Conservation (phyloP, 345 rosid species). For the Lumnitzera racemosa region DNA sequence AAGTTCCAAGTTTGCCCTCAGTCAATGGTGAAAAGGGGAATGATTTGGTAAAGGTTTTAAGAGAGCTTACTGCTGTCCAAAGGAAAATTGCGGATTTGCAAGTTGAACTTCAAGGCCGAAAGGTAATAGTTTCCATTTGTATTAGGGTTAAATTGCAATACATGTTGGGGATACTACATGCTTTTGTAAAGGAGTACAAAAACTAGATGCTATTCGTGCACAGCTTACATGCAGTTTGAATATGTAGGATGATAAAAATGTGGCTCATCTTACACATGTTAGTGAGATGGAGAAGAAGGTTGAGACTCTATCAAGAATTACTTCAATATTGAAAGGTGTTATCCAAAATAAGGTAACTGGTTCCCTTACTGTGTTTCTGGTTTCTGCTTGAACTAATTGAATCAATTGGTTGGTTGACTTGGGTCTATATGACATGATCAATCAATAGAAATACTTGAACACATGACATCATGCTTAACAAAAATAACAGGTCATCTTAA, state of each 20-base stretch:
- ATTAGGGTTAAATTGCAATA: too few species aligned
- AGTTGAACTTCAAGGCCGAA: slow-evolving; percentile 97
- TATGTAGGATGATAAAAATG: slow-evolving; percentile 87
- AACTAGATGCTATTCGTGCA: background rate
- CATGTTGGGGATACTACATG: background rate
- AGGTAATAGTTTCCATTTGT: slow-evolving; percentile 34
- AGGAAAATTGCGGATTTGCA: slow-evolving; percentile 92
- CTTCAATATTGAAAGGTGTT: slow-evolving; percentile 84
- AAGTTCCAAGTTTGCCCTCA: slow-evolving; percentile 50
- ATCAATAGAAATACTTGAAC: background rate
- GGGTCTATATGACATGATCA: too few species aligned
- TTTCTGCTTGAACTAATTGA: background rate
- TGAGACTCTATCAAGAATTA: slow-evolving; percentile 82
- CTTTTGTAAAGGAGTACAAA: background rate
- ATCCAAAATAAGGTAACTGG: slow-evolving; percentile 88
- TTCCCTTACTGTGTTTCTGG: background rate
- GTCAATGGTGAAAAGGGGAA: slow-evolving; percentile 65
- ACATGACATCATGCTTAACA: too few species aligned
- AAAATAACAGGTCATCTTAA: too few species aligned
- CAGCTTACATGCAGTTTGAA: too few species aligned
- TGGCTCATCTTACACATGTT: slow-evolving; percentile 88
- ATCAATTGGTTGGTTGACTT: too few species aligned
- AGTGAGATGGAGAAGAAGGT: slow-evolving; percentile 95
- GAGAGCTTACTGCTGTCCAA: slow-evolving; percentile 82
- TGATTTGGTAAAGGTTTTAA: slow-evolving; percentile 68